Percentiles rank a stretch among this genome's conserved stretches.
These are phyloP conservation scores for Dichotomopilus funicola DNA, from an alignment of 2,329 filamentous ascomycete genomes.

Conservation along the genomic window DNA sequence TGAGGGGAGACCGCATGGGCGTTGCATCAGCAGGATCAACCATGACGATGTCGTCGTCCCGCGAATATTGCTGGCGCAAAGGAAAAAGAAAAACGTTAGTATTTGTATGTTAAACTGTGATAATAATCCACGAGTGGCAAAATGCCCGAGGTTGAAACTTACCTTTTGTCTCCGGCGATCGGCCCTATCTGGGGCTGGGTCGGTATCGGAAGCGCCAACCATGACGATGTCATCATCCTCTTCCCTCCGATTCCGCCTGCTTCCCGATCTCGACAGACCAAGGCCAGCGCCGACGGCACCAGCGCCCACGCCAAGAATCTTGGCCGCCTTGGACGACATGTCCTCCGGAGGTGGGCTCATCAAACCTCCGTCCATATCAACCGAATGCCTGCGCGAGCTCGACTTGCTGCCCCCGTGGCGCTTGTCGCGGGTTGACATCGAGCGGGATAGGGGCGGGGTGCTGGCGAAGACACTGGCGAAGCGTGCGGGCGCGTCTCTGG, in stretches of 20 bases:
- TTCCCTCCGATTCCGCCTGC: slow-evolving; percentile 41
- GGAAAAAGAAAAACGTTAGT: slow-evolving; percentile 29
- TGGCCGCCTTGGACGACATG: slow-evolving; percentile 70
- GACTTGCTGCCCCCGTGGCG: slow-evolving; percentile 51
- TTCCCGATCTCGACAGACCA: slow-evolving; percentile 27
- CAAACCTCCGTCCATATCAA: slow-evolving; percentile 59
- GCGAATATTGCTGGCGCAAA: slow-evolving; percentile 55
- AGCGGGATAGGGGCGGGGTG: slow-evolving; percentile 59
- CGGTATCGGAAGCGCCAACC: slow-evolving; percentile 36
- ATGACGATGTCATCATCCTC: slow-evolving; percentile 42
- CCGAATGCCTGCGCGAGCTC: slow-evolving; percentile 60
- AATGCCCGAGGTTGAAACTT: slow-evolving; percentile 15
- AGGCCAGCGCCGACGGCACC: slow-evolving; percentile 20
- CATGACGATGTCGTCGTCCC: slow-evolving; percentile 58
- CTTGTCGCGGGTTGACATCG: slow-evolving; percentile 61
- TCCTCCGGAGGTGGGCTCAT: slow-evolving; percentile 68
- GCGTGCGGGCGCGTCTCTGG: slow-evolving; percentile 47
- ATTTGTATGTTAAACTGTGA: background rate
- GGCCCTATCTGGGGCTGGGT: slow-evolving; percentile 41
- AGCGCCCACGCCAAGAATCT: slow-evolving; percentile 56
- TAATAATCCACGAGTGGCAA: background rate
- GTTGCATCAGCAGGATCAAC: slow-evolving; percentile 41
- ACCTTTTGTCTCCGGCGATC: slow-evolving; percentile 42
- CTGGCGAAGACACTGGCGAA: slow-evolving; percentile 61
- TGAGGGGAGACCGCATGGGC: slow-evolving; percentile 46